Evolutionary conservation across 495 filamentous ascomycete species (phyloP).

Genomic region (Penicillium dipodomyicola): DNA sequence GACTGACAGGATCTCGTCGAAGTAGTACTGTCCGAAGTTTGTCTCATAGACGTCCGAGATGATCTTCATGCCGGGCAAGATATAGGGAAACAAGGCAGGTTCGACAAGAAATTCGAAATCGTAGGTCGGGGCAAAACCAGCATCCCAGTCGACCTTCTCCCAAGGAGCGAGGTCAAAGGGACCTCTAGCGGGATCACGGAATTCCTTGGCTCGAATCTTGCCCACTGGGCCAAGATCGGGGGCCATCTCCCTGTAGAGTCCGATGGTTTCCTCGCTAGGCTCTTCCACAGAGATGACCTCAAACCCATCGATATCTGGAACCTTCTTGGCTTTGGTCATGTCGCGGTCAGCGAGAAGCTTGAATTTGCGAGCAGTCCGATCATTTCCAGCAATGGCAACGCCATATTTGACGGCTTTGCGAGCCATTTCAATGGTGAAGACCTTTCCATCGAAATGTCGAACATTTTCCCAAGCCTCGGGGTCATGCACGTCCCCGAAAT

Average conservation of each 20-base stretch:
- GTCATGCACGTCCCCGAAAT: slow-evolving; percentile 34
- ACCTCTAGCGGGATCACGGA: slow-evolving; percentile 38
- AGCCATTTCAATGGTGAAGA: slow-evolving; percentile 36
- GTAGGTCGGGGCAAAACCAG: slow-evolving; percentile 24
- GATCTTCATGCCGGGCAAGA: slow-evolving; percentile 77
- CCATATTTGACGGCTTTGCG: slow-evolving; percentile 42
- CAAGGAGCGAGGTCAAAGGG: slow-evolving; percentile 44
- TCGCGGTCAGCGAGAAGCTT: slow-evolving; percentile 20
- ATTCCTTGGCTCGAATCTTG: slow-evolving; percentile 42
- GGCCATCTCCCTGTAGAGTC: slow-evolving; percentile 44
- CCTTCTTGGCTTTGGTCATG: slow-evolving; percentile 31
- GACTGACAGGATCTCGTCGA: slow-evolving; percentile 54
- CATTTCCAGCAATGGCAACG: slow-evolving; percentile 39
- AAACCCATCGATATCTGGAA: slow-evolving; percentile 52
- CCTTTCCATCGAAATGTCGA: slow-evolving; percentile 12
- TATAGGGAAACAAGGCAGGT: slow-evolving; percentile 56
- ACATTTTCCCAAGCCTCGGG: slow-evolving; percentile 16
- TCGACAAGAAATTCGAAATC: slow-evolving; percentile 67
- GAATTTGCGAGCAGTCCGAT: slow-evolving; percentile 40
- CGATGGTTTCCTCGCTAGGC: slow-evolving; percentile 35
- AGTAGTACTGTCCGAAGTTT: slow-evolving; percentile 57
- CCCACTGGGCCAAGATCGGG: slow-evolving; percentile 44
- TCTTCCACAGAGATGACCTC: slow-evolving; percentile 52
- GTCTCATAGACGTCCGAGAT: slow-evolving; percentile 59
- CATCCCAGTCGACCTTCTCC: slow-evolving; percentile 34